A percentile compares a stretch with the other conserved stretches of the same genome.
These are phyloP conservation scores for Breynia disticha DNA, from an alignment of 441 rosid species.

Conservation along the genomic window DNA sequence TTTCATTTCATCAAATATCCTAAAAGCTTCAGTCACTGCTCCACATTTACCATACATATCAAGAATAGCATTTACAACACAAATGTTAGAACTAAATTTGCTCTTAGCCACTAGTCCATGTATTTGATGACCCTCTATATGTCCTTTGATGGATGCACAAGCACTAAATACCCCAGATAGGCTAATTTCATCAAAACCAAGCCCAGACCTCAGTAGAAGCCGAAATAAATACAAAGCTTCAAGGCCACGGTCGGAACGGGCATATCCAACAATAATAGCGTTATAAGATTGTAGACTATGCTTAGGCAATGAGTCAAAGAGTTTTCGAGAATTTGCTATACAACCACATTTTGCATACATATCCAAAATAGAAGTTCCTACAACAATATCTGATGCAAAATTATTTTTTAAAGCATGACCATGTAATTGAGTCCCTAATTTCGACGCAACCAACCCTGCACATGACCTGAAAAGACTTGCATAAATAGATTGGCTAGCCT, in stretches of 20 bases:
- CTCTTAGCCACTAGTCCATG: slow-evolving; percentile 61
- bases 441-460: slow-evolving; percentile 45
- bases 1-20: slow-evolving; percentile 58
- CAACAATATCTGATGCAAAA: slow-evolving; percentile 56
- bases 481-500: slow-evolving; percentile 66
- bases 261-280: slow-evolving; percentile 72
- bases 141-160: slow-evolving; percentile 54
- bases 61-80: slow-evolving; percentile 73
- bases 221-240: slow-evolving; percentile 55
- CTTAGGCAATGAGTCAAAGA: slow-evolving; percentile 46
- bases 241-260: slow-evolving; percentile 41
- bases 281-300: slow-evolving; percentile 69
- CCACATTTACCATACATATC: slow-evolving; percentile 94
- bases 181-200: slow-evolving; percentile 69
- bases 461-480: slow-evolving; percentile 78
- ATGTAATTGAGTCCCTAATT: slow-evolving; percentile 66
- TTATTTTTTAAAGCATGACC: slow-evolving; percentile 62
- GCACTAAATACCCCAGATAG: slow-evolving; percentile 80
- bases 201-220: slow-evolving; percentile 39
- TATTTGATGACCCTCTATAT: slow-evolving; percentile 60
- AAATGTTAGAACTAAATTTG: slow-evolving; percentile 30
- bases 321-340: slow-evolving; percentile 52
- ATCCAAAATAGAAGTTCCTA: slow-evolving; percentile 80
- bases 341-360: slow-evolving; percentile 82
- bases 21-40: slow-evolving; percentile 58